A percentile compares a stretch with the other conserved stretches of the same genome.
phyloP scores from a whole-genome alignment of 2,329 filamentous ascomycete species.

The Alternaria gansuensis region DNA sequence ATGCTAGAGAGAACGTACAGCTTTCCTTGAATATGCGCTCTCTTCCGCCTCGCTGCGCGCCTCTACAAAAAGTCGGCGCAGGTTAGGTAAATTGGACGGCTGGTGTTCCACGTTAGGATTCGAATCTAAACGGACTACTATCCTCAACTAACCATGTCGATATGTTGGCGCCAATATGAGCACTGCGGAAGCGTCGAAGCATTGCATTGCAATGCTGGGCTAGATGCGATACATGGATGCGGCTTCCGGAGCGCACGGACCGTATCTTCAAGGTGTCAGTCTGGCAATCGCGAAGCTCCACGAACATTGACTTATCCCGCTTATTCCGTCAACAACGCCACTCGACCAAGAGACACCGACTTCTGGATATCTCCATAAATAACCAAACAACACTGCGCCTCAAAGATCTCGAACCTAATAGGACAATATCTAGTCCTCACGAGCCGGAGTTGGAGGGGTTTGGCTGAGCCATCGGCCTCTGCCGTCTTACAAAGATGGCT shows the following conservation, averaged over 20 bases:
- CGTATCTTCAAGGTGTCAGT: slow-evolving; percentile 41
- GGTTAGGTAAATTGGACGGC: slow-evolving; percentile 85
- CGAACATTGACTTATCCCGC: slow-evolving; percentile 25
- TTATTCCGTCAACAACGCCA: slow-evolving; percentile 20
- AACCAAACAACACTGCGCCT: slow-evolving; percentile 12
- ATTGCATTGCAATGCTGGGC: slow-evolving; percentile 19
- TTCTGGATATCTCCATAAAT: neutral
- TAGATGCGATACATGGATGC: slow-evolving; percentile 15
- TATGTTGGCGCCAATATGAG: slow-evolving; percentile 14
- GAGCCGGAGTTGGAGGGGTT: slow-evolving; percentile 47
- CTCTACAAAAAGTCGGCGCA: slow-evolving; percentile 96
- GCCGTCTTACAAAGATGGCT: slow-evolving; percentile 70
- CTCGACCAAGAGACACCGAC: slow-evolving; percentile 9
- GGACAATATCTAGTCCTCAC: slow-evolving; percentile 10
- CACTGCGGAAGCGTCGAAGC: slow-evolving; percentile 17
- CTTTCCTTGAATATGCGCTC: slow-evolving; percentile 90
- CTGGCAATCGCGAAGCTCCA: slow-evolving; percentile 41
- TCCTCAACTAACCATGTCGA: slow-evolving; percentile 30
- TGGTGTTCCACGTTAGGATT: slow-evolving; percentile 29
- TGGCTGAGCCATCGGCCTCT: slow-evolving; percentile 43
- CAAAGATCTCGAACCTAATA: slow-evolving; percentile 3
- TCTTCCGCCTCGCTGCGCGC: slow-evolving; percentile 92
- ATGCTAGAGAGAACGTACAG: slow-evolving; percentile 66
- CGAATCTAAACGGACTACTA: neutral
- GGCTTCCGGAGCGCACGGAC: slow-evolving; percentile 30